A percentile compares a stretch with the other conserved stretches of the same genome.
Conservation (phyloP, 768 basidiomycete genomes). For the Psilocybe cubensis region DNA sequence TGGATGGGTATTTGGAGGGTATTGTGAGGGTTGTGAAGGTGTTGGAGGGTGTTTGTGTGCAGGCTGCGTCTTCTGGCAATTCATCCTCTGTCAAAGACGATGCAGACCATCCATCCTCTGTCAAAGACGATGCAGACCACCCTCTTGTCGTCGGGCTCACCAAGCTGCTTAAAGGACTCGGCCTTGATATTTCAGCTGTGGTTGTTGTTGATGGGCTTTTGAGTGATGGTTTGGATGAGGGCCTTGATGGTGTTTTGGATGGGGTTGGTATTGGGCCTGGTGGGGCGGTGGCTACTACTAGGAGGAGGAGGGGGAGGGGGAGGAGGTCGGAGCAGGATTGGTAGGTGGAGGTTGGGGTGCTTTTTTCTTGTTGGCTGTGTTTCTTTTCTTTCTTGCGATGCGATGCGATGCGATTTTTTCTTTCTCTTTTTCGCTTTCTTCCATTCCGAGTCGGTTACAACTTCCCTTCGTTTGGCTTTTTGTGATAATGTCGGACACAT, state of each 20-base stretch:
- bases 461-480: too few relatives aligned
- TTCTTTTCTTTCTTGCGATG: neutral
- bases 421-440: neutral
- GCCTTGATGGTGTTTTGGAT: slow-evolving; percentile 12
- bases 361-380: neutral
- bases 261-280: slow-evolving; percentile 14
- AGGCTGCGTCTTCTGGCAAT: neutral
- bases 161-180: slow-evolving; percentile 17
- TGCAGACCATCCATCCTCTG: too few relatives aligned
- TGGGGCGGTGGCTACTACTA: too few relatives aligned
- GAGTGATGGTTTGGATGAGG: slow-evolving; percentile 8
- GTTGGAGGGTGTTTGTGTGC: slow-evolving; percentile 14
- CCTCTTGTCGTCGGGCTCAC: slow-evolving; percentile 18
- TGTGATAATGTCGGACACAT: too few relatives aligned
- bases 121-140: slow-evolving; percentile 3
- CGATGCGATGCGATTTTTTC: neutral
- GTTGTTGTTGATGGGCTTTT: slow-evolving; percentile 19
- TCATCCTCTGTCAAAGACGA: neutral
- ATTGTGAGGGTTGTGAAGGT: neutral
- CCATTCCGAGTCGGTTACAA: neutral
- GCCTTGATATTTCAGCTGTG: slow-evolving; percentile 14
- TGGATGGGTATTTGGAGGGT: neutral
- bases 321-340: neutral
- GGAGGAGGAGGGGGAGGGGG: too few relatives aligned
- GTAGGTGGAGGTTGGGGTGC: neutral